Conservation (phyloP, 768 basidiomycete genomes). For the Lactifluus pinguis region DNA sequence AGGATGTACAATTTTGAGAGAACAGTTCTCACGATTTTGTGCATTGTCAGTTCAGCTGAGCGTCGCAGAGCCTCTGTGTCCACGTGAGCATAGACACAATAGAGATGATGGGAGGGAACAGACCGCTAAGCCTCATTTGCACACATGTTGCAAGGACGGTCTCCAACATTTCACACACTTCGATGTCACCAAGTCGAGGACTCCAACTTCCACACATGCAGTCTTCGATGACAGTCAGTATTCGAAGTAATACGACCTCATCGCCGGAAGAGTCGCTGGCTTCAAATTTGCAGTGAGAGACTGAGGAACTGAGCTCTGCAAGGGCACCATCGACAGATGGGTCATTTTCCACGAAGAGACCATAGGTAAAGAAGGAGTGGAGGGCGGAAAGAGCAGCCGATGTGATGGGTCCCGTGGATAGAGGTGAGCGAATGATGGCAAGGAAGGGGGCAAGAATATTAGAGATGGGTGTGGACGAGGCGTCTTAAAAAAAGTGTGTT, state of each 20-base stretch:
- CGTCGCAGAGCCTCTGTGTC: conserved; percentile 72
- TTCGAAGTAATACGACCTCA: conserved; percentile 88
- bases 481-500: conserved; percentile 35
- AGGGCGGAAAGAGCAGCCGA: conserved; percentile 86
- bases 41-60: conserved; percentile 84
- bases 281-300: conserved; percentile 97
- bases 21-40: conserved; percentile 72
- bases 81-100: conserved; percentile 11
- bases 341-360: conserved; percentile 54
- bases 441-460: conserved; percentile 81
- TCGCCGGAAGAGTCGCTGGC: conserved; percentile 96
- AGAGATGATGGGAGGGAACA: conserved; percentile 24
- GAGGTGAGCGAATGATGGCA: conserved; percentile 82
- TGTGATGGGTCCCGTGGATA: conserved; percentile 95
- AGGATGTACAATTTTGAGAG: conserved; percentile 65
- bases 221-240: conserved; percentile 82
- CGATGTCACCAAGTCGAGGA: conserved; percentile 74
- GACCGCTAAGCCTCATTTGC: conserved; percentile 93
- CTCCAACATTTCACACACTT: conserved; percentile 97
- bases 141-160: conserved; percentile 95
- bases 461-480: conserved; percentile 47
- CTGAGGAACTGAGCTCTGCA: conserved; percentile 75
- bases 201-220: conserved; percentile 68
- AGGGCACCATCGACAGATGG: conserved; percentile 56
- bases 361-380: conserved; percentile 79